phyloP scores from a whole-genome alignment of 2,329 filamentous ascomycete genomes.

The Ceratocystis destructans region DNA sequence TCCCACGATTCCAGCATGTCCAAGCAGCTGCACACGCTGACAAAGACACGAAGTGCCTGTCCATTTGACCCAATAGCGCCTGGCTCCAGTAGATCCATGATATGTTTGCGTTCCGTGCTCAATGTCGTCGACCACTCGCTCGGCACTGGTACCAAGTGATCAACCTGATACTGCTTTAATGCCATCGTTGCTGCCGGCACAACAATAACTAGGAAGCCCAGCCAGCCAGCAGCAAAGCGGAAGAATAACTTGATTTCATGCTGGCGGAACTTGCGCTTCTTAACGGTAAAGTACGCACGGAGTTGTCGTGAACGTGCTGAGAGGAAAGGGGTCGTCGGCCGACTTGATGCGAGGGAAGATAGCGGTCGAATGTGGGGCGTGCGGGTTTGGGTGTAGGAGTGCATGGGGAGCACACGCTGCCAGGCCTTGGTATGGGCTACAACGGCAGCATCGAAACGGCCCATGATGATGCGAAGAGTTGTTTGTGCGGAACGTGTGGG shows the following conservation, averaged over 20 bases:
- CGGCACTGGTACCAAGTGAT: constrained; percentile 16
- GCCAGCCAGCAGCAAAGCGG: constrained; percentile 33
- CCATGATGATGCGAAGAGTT: neutral
- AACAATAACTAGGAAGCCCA: constrained; percentile 10
- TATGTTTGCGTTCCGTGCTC: constrained; percentile 4
- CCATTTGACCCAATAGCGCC: constrained; percentile 4
- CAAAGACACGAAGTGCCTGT: constrained; percentile 11
- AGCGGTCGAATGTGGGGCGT: constrained; percentile 37
- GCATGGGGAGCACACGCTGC: constrained; percentile 17
- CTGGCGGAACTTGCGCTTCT: constrained; percentile 55
- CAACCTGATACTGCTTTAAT: constrained; percentile 13
- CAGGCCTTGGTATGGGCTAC: constrained; percentile 24
- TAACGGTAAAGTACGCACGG: constrained; percentile 61
- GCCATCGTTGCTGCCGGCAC: constrained; percentile 12
- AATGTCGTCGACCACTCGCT: constrained; percentile 11
- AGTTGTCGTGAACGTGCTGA: constrained; percentile 36
- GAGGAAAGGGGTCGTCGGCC: constrained; percentile 40
- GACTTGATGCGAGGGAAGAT: constrained; percentile 30
- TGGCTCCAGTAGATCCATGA: constrained; percentile 14
- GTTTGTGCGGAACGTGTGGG: neutral
- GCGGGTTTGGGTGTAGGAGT: neutral
- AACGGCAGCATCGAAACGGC: neutral
- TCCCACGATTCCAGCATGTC: constrained; percentile 17
- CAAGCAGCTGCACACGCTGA: constrained; percentile 8
- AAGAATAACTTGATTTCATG: constrained; percentile 56